Percentiles rank a stretch among this genome's conserved stretches.
Evolutionary conservation across 306 rosid species (phyloP).

Genomic region (Abrus precatorius): DNA sequence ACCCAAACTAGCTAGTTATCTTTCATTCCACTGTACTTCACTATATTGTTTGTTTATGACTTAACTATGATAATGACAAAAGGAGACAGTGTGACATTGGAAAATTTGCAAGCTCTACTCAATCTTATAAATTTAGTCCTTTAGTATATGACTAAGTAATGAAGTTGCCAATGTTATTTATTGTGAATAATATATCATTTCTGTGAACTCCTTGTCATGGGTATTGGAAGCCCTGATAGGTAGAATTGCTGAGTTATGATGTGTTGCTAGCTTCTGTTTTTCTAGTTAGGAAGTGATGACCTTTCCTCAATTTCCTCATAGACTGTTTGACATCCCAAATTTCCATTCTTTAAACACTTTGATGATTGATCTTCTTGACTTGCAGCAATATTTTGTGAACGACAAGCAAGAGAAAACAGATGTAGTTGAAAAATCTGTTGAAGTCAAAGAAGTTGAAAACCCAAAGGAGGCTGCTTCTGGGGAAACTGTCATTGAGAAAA

Average conservation of each 20-base stretch:
- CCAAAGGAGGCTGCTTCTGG: constrained; percentile 54
- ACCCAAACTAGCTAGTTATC: not conserved
- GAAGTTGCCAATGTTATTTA: not conserved
- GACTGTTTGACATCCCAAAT: not conserved
- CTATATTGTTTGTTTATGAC: not conserved
- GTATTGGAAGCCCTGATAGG: not conserved
- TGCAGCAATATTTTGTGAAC: constrained; percentile 74
- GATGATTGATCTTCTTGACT: constrained; percentile 34
- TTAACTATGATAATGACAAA: not conserved
- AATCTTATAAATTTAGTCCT: not conserved
- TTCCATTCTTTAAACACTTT: not conserved
- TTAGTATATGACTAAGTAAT: constrained; percentile 1
- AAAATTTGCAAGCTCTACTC: not conserved
- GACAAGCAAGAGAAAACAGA: constrained; percentile 65
- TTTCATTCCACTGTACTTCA: constrained; percentile 9
- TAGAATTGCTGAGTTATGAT: constrained; percentile 32
- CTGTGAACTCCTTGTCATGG: constrained; percentile 21
- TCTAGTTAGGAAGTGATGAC: not conserved
- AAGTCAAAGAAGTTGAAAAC: constrained; percentile 71
- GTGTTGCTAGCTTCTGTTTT: constrained; percentile 2
- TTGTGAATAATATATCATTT: constrained; percentile 26
- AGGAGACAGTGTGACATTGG: not conserved
- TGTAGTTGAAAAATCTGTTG: constrained; percentile 58
- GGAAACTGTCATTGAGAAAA: constrained; percentile 58
- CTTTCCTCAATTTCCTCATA: constrained; percentile 31